These are phyloP conservation scores for Trichoderma cornu-damae DNA, from an alignment of 2,329 filamentous ascomycete genomes.

Conservation along the genomic window DNA sequence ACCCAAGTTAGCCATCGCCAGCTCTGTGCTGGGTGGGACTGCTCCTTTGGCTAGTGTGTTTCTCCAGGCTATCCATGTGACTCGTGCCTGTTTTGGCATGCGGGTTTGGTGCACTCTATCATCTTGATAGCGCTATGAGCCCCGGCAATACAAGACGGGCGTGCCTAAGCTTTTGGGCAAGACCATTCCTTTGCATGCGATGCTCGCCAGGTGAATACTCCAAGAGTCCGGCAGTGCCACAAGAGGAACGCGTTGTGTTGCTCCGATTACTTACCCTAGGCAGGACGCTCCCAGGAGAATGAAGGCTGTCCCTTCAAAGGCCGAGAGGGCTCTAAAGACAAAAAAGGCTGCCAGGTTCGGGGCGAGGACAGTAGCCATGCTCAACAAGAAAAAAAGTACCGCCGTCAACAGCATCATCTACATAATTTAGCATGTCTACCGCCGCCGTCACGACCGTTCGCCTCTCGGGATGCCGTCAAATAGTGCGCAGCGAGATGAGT, in stretches of 20 bases:
- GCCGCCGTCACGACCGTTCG: neutral
- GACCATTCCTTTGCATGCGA: neutral
- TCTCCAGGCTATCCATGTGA: no score
- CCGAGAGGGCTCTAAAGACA: slow-evolving; percentile 67
- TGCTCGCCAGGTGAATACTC: neutral
- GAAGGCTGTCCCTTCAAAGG: slow-evolving; percentile 70
- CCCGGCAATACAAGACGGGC: neutral
- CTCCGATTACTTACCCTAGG: slow-evolving; percentile 48
- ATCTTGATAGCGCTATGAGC: neutral
- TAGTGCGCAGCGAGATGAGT: neutral
- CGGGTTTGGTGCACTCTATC: neutral
- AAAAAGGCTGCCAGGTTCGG: slow-evolving; percentile 68
- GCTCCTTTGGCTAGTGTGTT: neutral
- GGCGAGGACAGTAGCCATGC: slow-evolving; percentile 66
- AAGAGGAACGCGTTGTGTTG: neutral
- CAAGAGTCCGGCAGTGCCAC: neutral
- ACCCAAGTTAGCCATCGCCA: slow-evolving; percentile 18
- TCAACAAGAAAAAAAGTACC: slow-evolving; percentile 61
- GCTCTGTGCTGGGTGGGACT: neutral
- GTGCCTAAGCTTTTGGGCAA: neutral
- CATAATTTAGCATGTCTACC: neutral
- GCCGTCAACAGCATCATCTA: slow-evolving; percentile 49
- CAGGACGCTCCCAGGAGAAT: slow-evolving; percentile 66
- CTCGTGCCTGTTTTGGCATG: no score
- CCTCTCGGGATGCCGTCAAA: neutral